These are phyloP conservation scores for Suillus bovinus DNA, from an alignment of 768 basidiomycete species.

Conservation along the genomic window DNA sequence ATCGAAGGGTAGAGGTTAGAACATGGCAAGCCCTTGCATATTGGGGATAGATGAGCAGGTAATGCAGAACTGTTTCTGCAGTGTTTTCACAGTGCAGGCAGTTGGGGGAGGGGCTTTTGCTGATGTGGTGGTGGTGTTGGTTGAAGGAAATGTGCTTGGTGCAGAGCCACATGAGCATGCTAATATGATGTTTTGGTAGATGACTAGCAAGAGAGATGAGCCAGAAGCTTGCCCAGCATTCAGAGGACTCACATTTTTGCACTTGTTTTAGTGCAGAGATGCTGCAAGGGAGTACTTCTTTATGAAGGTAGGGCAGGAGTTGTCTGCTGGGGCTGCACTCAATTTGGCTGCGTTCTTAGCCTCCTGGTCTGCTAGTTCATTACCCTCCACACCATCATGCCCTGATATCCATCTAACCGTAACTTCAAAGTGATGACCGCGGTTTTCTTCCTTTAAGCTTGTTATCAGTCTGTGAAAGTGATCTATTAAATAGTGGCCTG, in stretches of 20 bases:
- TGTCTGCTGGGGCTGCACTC: not conserved
- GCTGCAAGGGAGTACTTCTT: not conserved
- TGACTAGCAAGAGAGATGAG: too few species aligned
- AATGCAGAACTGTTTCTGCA: conserved; percentile 32
- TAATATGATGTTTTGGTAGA: too few species aligned
- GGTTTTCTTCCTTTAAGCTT: not conserved
- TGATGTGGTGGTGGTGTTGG: conserved; percentile 31
- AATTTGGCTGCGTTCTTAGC: conserved; percentile 21
- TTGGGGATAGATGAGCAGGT: conserved; percentile 26
- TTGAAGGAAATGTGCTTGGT: conserved; percentile 33
- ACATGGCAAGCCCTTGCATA: conserved; percentile 3
- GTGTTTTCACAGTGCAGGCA: conserved; percentile 26
- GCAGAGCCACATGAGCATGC: conserved; percentile 32
- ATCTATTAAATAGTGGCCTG: conserved; percentile 5
- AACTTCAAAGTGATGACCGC: not conserved
- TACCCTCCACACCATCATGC: conserved; percentile 14
- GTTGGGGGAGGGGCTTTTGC: conserved; percentile 18
- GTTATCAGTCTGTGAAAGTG: conserved; percentile 1
- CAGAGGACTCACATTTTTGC: not conserved
- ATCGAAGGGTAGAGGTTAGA: not conserved
- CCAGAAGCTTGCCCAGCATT: not conserved
- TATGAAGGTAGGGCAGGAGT: not conserved
- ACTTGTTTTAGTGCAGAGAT: conserved; percentile 10
- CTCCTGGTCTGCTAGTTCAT: conserved; percentile 22
- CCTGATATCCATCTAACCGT: conserved; percentile 7